These are phyloP conservation scores for Sarocladium oryzae DNA, from an alignment of 2,329 filamentous ascomycete species.

Conservation along the genomic window DNA sequence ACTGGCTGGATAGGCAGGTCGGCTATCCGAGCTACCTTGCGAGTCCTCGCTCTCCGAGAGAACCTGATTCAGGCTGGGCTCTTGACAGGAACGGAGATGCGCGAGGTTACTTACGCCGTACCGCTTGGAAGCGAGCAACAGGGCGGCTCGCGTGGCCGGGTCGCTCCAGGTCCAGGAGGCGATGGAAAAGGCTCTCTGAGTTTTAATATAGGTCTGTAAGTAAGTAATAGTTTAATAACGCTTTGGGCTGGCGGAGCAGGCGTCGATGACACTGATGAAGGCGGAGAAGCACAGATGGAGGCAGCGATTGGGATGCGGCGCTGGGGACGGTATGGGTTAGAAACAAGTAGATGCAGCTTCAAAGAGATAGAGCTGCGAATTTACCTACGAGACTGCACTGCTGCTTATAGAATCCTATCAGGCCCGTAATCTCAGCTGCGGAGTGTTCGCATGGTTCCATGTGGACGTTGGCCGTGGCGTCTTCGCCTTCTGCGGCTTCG, in stretches of 20 bases:
- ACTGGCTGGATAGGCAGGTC: no score
- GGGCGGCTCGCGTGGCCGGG: conserved; percentile 12
- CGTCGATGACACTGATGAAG: conserved; percentile 16
- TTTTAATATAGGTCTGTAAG: conserved; percentile 14
- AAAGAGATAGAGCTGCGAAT: no score
- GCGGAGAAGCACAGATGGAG: conserved; percentile 15
- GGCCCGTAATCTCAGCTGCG: conserved; percentile 14
- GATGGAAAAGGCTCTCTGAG: conserved; percentile 11
- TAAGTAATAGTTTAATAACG: conserved; percentile 12
- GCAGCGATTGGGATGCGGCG: conserved; percentile 16
- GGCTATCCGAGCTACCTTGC: no score
- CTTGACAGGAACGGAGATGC: background rate
- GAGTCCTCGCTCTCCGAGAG: no score
- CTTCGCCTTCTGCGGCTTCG: background rate
- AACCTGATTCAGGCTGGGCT: background rate
- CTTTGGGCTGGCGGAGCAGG: conserved; percentile 12
- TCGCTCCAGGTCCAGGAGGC: conserved; percentile 15
- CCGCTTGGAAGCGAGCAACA: conserved; percentile 14
- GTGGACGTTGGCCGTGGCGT: background rate
- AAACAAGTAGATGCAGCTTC: no score
- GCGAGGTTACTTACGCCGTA: conserved; percentile 7
- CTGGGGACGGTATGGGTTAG: no score
- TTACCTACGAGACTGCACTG: conserved; percentile 17
- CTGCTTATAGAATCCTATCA: conserved; percentile 16
- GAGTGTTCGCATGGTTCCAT: conserved; percentile 17